Base-by-base conservation (phyloP, 352 stramenopile genomes). In the Plasmopara muralis region DNA sequence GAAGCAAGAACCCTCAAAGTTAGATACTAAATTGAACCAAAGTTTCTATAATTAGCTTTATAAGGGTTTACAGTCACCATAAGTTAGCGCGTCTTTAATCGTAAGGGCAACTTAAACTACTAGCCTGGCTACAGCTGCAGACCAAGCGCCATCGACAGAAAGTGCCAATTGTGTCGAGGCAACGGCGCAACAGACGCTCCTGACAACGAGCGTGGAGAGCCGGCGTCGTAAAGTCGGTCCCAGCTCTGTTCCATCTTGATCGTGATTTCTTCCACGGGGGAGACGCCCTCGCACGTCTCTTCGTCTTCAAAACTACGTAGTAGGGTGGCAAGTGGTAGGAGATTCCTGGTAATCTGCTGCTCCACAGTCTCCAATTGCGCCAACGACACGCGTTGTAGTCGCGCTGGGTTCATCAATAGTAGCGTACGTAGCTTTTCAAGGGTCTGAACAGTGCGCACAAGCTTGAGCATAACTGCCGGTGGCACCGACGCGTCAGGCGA, bases 81-180 rank as follows among this genome's bases (percentile, higher is more conserved):
- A 35, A 35, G 7, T 35, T 35, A 35, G 10, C 6, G 30, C 39
- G 37, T 60, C 18, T 60, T n/a, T 64, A 50, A n/a, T n/a, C n/a
- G n/a, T 25, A 3, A 25, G 20, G 20, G 20, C 20, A 3, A 15
- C 6, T 0, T 29, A 12, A 10, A 31, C 6, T 35, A 5, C 31
- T 12, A 5, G 15, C 47, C 53, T 54, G 58, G 15, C 52, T 68
- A 71, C 58, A 71, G 15, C 40, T 68, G 62, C 39, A 74, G 55
- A 18, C 58, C 64, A 34, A 74, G 58, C n/a, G 53, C 62, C 58
- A 74, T 74, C 16, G 66, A 71, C 18, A 74, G 49, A 42, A 66
- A 71, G 31, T 55, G 62, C 66, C 66, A 74, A 42, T 67, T 57
- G 6, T 55, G 49, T 38, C 8, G 49, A 13, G 43, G 46, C 6